Evolutionary conservation across 139 green algal species (phyloP).

Genomic region (Chlorella sorokiniana): DNA sequence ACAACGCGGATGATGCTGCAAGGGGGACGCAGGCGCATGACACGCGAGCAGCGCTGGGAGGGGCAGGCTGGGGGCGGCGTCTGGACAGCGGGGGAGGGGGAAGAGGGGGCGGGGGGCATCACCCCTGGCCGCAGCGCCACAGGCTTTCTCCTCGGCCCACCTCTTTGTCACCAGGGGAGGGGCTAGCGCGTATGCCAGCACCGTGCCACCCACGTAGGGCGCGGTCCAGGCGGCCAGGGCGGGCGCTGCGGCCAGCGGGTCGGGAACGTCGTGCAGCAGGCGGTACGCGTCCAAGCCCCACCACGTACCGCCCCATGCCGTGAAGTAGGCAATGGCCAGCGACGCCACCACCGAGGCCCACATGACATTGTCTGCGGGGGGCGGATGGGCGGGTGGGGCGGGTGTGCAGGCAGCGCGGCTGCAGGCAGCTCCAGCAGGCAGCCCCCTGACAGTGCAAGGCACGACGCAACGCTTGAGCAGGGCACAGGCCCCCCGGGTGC

Average conservation of each 20-base stretch:
- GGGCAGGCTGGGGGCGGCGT: no score
- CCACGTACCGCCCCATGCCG: neutral
- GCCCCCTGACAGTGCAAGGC: no score
- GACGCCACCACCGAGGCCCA: neutral
- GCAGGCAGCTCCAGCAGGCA: neutral
- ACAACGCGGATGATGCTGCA: slow-evolving; percentile 4
- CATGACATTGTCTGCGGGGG: neutral
- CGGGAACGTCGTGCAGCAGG: slow-evolving; percentile 6
- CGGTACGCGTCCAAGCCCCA: slow-evolving; percentile 16
- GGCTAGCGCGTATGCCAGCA: neutral
- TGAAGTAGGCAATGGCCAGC: neutral
- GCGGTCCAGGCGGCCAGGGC: slow-evolving; percentile 9
- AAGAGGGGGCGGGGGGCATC: neutral
- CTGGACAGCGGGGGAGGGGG: neutral
- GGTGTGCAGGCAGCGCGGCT: neutral
- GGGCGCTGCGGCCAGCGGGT: neutral
- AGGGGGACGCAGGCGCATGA: neutral
- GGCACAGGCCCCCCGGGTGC: neutral
- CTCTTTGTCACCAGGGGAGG: neutral
- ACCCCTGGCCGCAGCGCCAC: no score
- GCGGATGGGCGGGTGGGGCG: neutral
- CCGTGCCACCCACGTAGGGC: slow-evolving; percentile 8
- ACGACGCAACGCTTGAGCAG: no score
- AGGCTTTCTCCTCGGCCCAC: neutral
- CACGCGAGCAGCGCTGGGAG: neutral